Evolutionary conservation across 768 basidiomycete species (phyloP), one percentile per base, ranked within the genome.

Genomic region (Asterophora parasitica): DNA sequence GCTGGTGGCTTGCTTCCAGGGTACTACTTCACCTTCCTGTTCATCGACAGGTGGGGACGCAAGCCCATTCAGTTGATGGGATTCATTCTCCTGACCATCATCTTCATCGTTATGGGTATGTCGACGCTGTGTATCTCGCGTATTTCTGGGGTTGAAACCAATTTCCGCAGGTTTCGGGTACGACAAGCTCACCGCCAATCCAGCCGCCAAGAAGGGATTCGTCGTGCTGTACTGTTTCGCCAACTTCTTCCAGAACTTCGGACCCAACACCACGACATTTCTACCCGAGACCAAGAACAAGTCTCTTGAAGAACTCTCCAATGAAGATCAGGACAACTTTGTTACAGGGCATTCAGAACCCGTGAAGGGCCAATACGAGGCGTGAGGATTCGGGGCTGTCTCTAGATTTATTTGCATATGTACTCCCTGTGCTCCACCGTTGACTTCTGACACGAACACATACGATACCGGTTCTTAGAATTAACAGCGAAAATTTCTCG

Each of bases 231-330:
- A 92, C 70, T 88, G 88, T 62, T 70, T 92, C n/a, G 78, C 88
- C 57, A 85, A 88, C 62, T 90, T 90, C 71, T 89, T 91, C 84
- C 85, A 88, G 70, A 92, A 92, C 68, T 92, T 90, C 52, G 89
- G 87, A 1, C 86, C 84, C 8, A 88, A 90, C 56, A 77, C 77
- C 0, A 91, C 87, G 0, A 90, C 88, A 0, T 92, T 92, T 64
- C 49, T 92, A 9, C 85, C 86, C 30, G 91, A 92, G 69, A 91
- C 91, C 38, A 92, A 80, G 64, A 68, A 70, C 34, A 68, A 58
- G 63, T 62, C 76, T 4, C 73, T 90, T 15, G 88, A 90, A 66
- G 83, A 83, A 12, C 71, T 88, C 16, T 89, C 87, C 9, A 80
- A 82, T 58, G 88, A 90, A 60, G 67, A 75, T 9, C 86, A 88